Evolutionary conservation across 83 land plant species (phyloP).

Genomic region (Picea mariana): DNA sequence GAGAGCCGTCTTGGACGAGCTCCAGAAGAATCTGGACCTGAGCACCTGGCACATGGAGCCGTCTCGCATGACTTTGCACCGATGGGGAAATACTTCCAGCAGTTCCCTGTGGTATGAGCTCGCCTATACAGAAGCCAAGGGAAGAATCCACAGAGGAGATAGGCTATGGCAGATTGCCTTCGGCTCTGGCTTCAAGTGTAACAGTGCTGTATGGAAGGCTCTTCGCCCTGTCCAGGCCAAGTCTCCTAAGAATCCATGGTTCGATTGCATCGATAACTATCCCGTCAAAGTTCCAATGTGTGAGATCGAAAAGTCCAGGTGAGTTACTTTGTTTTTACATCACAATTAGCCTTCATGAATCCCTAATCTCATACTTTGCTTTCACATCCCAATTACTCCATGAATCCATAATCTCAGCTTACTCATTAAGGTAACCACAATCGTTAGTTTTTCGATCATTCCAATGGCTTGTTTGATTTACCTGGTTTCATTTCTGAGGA

Average conservation of each 20-base stretch:
- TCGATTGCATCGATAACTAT: conserved; percentile 25
- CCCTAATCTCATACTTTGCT: no score
- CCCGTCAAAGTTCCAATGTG: conserved; percentile 21
- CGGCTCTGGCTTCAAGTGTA: conserved; percentile 23
- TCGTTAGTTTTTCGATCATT: no score
- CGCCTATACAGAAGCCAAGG: conserved; percentile 24
- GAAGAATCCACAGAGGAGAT: conserved; percentile 19
- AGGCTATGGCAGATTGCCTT: conserved; percentile 31
- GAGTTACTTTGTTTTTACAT: no score
- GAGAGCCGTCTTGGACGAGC: conserved; percentile 20
- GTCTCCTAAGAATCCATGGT: conserved; percentile 17
- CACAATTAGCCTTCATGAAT: no score
- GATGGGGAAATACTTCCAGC: conserved; percentile 23
- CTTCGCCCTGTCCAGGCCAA: conserved; percentile 5
- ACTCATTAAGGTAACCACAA: no score
- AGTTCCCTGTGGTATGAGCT: conserved; percentile 27
- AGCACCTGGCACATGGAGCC: conserved; percentile 18
- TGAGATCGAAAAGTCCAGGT: no score
- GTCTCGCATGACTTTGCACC: conserved; percentile 19
- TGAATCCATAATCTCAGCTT: no score
- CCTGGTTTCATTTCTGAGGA: no score
- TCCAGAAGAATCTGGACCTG: conserved; percentile 21
- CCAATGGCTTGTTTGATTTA: no score
- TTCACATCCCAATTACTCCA: no score
- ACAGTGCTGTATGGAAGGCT: conserved; percentile 27